Evolutionary conservation across 306 rosid genomes (phyloP), one percentile per base, ranked within the genome.

Genomic region (Gastrolobium bilobum): DNA sequence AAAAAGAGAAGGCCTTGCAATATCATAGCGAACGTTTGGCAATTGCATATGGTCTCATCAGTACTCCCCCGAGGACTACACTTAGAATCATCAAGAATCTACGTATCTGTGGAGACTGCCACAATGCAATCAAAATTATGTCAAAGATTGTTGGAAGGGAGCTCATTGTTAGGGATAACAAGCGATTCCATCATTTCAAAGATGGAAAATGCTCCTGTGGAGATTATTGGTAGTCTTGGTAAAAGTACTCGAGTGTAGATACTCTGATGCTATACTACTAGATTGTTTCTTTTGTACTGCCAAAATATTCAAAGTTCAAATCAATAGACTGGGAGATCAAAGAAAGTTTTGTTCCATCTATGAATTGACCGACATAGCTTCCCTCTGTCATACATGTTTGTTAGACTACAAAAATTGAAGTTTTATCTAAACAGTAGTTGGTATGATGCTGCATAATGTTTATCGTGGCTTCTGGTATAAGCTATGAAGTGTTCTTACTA

Each of bases 1-100:
- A 93, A 35, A 94, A 94, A 75, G 93, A 91, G 87, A 92, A 88
- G 86, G 99, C 99, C 4, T 85, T 92, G 89, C 97, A 87, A 56
- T 92, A 94, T 81, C 99, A 92, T 15, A 94, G 97, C 2, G 97
- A 94, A 79, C 93, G 97, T 29, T 81, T 94, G 77, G 99, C 99
- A 0, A 91, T 94, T 81, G 97, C 97, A 73, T 94, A 92, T 42
- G 99, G 99, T 68, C 90, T 94, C 81, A 94, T 94, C 68, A 91
- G 99, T 82, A 94, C 99, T 60, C 99, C 97, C 0, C 91, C 99
- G 0, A 89, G 99, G 87, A 91, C 96, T 26, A 92, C 97, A n/a
- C 90, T 94, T 35, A 88, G 99, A 84, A 94, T 94, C 67, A 94
- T 94, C 62, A 94, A 94, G 91, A 94, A 94, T 81, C 89, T 94